Base-by-base conservation (phyloP, 2,329 filamentous ascomycete genomes). In the Aspergillus fructus region DNA sequence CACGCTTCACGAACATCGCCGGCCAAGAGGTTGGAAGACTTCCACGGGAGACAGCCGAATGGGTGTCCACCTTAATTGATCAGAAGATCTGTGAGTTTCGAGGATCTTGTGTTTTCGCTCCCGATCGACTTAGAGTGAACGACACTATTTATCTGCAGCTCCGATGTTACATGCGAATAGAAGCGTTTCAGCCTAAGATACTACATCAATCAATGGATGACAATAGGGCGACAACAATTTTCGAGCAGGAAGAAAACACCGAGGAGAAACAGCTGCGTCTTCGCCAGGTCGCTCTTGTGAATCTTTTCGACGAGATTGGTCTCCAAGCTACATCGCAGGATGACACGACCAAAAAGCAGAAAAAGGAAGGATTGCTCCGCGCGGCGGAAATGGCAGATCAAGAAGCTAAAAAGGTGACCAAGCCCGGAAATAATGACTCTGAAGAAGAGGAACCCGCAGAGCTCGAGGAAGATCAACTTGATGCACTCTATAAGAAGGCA, bases 141-240 rank as follows among this genome's bases (percentile, higher is more conserved):
- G 94, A 99, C 67, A 97, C 92, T 0, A 83, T 99, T n/a, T 96
- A 93, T 66, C 74, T 99, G 6, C 94, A 99, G 71, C 76, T 99
- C 45, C 83, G 84, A 53, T 94, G 89, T 68, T 96, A 83, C 55
- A 73, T 99, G 40, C 79, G 94, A 15, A 84, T 80, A 58, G 84
- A 84, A 17, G 89, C 91, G 0, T 97, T 99, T 66, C 83, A 88
- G 49, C 81, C 79, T 43, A 80, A 78, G 3, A 80, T 79, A 3
- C 86, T 92, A 51, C 50, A 56, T 37, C 61, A 61, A 12, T 54
- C 62, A 17, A 81, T 85, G 50, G 83, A 88, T 56, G 81, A 84
- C 61, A 94, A 96, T 66, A 82, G 91, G 40, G 83, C 86, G 2
- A 85, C 86, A 8, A 86, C 85, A 1, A 75, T 93, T 7, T 96